phyloP scores from a whole-genome alignment of 768 basidiomycete species.

The Gelatoporia subvermispora region DNA sequence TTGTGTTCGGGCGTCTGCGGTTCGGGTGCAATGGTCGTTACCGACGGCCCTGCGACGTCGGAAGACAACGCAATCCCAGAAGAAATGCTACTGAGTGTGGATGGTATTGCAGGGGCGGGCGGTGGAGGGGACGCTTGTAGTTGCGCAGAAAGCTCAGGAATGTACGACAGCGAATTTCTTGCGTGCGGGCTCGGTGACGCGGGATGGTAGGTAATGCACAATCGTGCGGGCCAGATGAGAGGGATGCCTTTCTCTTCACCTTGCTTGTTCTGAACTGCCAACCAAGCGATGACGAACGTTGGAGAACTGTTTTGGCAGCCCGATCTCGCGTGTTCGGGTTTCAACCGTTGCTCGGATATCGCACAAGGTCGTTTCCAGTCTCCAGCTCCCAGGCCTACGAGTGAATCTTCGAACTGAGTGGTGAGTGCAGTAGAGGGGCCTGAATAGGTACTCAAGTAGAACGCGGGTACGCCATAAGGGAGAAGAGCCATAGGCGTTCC shows the following conservation, averaged over 20 bases:
- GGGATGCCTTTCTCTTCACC: conserved; percentile 76
- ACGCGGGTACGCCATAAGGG: conserved; percentile 69
- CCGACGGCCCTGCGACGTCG: conserved; percentile 4
- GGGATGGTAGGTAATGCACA: conserved; percentile 47
- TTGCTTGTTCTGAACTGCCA: conserved; percentile 70
- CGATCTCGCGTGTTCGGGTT: not conserved
- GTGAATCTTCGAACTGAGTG: conserved; percentile 57
- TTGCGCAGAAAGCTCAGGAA: conserved; percentile 62
- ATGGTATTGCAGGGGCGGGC: conserved; percentile 24
- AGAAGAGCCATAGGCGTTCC: conserved; percentile 69
- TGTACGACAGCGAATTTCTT: conserved; percentile 42
- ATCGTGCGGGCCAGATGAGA: conserved; percentile 65
- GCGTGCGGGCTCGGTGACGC: conserved; percentile 31
- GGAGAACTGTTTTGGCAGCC: conserved; percentile 6
- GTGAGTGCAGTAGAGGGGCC: conserved; percentile 61
- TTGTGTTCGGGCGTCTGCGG: conserved; percentile 2
- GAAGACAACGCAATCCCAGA: not conserved
- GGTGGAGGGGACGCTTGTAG: conserved; percentile 51
- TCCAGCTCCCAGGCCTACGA: conserved; percentile 58
- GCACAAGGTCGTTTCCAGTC: conserved; percentile 33
- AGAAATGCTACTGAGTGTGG: not conserved
- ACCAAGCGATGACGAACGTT: conserved; percentile 64
- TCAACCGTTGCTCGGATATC: not conserved
- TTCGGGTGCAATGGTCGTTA: conserved; percentile 1
- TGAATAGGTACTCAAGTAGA: conserved; percentile 63